Percentiles rank a stretch among this genome's conserved stretches.
phyloP scores from a whole-genome alignment of 2,329 filamentous ascomycete genomes.

The Sclerotinia subarctica region DNA sequence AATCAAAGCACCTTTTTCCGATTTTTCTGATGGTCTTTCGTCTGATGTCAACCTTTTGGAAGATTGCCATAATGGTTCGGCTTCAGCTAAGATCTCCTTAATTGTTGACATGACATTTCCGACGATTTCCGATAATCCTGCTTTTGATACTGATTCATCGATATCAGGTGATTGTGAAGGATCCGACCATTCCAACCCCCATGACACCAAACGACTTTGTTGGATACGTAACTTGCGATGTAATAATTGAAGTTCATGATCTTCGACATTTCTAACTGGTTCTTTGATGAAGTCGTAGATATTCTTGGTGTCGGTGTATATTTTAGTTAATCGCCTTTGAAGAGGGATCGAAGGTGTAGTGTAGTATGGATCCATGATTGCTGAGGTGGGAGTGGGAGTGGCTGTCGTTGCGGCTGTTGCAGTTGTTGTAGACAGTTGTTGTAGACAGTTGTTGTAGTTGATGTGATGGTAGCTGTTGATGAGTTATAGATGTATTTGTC shows the following conservation, averaged over 20 bases:
- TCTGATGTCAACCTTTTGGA: conserved; percentile 46
- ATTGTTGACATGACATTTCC: conserved; percentile 77
- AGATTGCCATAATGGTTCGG: conserved; percentile 67
- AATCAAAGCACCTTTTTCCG: conserved; percentile 53
- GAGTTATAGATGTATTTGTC: background rate
- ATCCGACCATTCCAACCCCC: conserved; percentile 80
- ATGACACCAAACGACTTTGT: conserved; percentile 67
- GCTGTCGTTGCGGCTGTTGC: background rate
- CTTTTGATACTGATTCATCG: conserved; percentile 66
- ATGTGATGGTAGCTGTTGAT: too few species aligned
- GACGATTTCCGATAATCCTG: conserved; percentile 72
- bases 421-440: background rate
- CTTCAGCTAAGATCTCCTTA: conserved; percentile 74
- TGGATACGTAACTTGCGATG: conserved; percentile 77
- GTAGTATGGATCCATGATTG: conserved; percentile 35
- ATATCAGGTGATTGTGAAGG: conserved; percentile 66
- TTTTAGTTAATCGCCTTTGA: conserved; percentile 62
- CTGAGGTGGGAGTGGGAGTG: background rate
- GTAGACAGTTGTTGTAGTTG: too few species aligned
- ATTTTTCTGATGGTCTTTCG: conserved; percentile 34
- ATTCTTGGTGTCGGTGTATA: conserved; percentile 79
- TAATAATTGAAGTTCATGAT: conserved; percentile 67
- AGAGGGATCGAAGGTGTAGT: conserved; percentile 42
- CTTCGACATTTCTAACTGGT: conserved; percentile 58
- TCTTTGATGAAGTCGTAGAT: conserved; percentile 70